Percentiles rank a stretch among this genome's conserved stretches.
Evolutionary conservation across 2,329 filamentous ascomycete genomes (phyloP).

Genomic region (Arthrobotrys conoides): DNA sequence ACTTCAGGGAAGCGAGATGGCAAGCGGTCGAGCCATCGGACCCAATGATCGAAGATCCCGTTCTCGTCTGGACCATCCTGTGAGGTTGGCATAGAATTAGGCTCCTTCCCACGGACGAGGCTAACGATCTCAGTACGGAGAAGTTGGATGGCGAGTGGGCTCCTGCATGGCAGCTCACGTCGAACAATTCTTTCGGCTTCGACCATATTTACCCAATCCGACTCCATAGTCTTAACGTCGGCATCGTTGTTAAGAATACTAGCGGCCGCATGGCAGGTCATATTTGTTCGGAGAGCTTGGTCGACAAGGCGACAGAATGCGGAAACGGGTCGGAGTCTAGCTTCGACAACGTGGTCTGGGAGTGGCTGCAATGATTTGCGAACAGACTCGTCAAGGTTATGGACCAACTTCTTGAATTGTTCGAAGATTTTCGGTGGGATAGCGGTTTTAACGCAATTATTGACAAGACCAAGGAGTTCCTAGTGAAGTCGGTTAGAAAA

Average conservation of each 20-base stretch:
- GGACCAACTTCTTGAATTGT: constrained; percentile 87
- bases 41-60: constrained; percentile 84
- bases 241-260: constrained; percentile 91
- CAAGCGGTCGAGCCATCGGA: constrained; percentile 78
- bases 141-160: constrained; percentile 68
- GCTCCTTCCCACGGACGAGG: constrained; percentile 70
- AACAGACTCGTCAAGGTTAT: constrained; percentile 84
- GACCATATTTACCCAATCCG: constrained; percentile 82
- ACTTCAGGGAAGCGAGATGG: constrained; percentile 81
- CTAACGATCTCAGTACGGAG: constrained; percentile 74
- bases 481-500: constrained; percentile 24
- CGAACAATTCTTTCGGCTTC: constrained; percentile 73
- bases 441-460: constrained; percentile 89
- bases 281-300: constrained; percentile 89
- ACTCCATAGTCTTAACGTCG: constrained; percentile 94
- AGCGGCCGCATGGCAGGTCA: constrained; percentile 92
- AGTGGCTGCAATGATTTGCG: constrained; percentile 86
- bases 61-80: constrained; percentile 67
- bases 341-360: constrained; percentile 85
- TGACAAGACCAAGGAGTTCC: constrained; percentile 93
- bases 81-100: constrained; percentile 59
- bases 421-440: constrained; percentile 89
- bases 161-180: constrained; percentile 72
- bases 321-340: constrained; percentile 88
- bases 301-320: constrained; percentile 89